phyloP scores from a whole-genome alignment of 2,329 filamentous ascomycete genomes.

The Paradendryphiella salina region DNA sequence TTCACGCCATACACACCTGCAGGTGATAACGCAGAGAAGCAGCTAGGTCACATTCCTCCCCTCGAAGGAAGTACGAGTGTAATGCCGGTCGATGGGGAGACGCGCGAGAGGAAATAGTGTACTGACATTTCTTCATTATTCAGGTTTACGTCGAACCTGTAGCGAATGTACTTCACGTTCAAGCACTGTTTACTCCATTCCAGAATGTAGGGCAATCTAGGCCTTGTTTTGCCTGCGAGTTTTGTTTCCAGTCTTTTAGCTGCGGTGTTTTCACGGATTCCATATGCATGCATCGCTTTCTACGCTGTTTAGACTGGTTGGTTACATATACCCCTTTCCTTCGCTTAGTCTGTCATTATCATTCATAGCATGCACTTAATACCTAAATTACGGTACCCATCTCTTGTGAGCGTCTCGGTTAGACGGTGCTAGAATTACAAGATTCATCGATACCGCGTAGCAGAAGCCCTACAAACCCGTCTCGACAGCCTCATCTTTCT shows the following conservation, averaged over 20 bases:
- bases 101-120: conserved; percentile 25
- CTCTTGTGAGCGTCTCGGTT: no score
- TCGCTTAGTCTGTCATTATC: conserved; percentile 10
- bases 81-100: conserved; percentile 23
- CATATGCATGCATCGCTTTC: conserved; percentile 10
- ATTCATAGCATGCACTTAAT: conserved; percentile 1
- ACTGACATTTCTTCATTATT: background rate
- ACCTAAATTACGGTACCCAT: background rate
- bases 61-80: conserved; percentile 36
- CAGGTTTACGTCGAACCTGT: background rate
- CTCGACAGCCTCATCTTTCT: no score
- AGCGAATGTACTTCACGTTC: background rate
- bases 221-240: conserved; percentile 1
- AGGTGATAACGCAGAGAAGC: conserved; percentile 23
- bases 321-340: conserved; percentile 29
- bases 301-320: conserved; percentile 17
- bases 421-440: no score
- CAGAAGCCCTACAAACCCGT: no score
- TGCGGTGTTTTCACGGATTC: background rate
- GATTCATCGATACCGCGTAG: no score
- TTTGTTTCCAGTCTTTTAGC: background rate
- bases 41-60: conserved; percentile 36
- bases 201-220: conserved; percentile 1
- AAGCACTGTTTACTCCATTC: conserved; percentile 3
- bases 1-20: conserved; percentile 32